Evolutionary conservation across 2,329 filamentous ascomycete genomes (phyloP).

Genomic region (Fusarium musae): DNA sequence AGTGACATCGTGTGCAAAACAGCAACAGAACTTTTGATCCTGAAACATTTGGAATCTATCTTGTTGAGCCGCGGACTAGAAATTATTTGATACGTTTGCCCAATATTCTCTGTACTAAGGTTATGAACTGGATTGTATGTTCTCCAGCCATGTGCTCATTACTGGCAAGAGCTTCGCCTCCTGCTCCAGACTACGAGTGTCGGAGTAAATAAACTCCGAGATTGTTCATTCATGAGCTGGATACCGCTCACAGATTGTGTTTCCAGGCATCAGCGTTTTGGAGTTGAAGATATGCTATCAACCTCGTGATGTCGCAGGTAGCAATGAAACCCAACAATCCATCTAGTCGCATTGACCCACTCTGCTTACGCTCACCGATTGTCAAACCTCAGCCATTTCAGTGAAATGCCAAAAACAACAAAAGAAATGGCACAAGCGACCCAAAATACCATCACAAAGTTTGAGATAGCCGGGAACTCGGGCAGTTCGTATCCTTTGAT

Average conservation of each 20-base stretch:
- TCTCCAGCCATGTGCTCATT: too few species aligned
- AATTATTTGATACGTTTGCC: too few species aligned
- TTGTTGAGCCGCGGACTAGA: too few species aligned
- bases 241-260: neutral
- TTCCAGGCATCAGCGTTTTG: neutral
- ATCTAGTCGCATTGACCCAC: neutral
- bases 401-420: neutral
- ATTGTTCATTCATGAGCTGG: fast-evolving
- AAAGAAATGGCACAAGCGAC: neutral
- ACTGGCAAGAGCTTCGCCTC: too few species aligned
- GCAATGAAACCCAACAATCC: neutral
- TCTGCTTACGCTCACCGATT: neutral
- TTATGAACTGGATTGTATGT: too few species aligned
- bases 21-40: too few species aligned
- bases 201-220: fast-evolving
- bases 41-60: too few species aligned
- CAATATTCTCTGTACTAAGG: too few species aligned
- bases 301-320: neutral
- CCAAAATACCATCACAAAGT: neutral
- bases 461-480: neutral
- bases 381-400: neutral
- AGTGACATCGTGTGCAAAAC: fast-evolving
- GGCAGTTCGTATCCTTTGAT: conserved; percentile 10
- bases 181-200: neutral
- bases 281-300: neutral